These are phyloP conservation scores for Boletus mariae DNA, from an alignment of 1,284 basidiomycete species.

Conservation along the genomic window DNA sequence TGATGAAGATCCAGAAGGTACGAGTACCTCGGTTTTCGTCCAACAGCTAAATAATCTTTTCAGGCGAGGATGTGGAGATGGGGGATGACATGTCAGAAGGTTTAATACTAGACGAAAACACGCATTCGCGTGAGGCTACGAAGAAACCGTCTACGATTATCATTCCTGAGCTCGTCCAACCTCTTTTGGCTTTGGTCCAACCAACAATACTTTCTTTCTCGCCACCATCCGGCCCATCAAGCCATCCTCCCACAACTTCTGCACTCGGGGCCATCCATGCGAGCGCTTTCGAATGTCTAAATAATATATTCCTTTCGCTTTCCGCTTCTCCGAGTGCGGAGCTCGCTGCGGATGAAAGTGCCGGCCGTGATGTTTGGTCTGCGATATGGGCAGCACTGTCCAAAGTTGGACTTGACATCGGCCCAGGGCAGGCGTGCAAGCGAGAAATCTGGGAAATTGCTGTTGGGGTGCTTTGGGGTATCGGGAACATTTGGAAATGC, in stretches of 20 bases:
- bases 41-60: not conserved
- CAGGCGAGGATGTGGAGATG: slow-evolving; percentile 30
- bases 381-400: slow-evolving; percentile 54
- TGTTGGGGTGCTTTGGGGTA: slow-evolving; percentile 78
- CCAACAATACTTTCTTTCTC: slow-evolving; percentile 80
- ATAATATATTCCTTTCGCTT: slow-evolving; percentile 83
- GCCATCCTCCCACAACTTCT: slow-evolving; percentile 83
- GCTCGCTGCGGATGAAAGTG: slow-evolving; percentile 43
- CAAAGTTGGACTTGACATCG: slow-evolving; percentile 57
- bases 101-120: slow-evolving; percentile 29
- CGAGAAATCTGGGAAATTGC: slow-evolving; percentile 68
- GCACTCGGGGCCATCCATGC: slow-evolving; percentile 78
- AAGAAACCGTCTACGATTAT: slow-evolving; percentile 33
- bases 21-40: not conserved
- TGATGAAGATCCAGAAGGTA: slow-evolving; percentile 40
- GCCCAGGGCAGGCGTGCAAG: slow-evolving; percentile 61
- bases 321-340: slow-evolving; percentile 43
- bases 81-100: slow-evolving; percentile 39
- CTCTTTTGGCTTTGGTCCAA: slow-evolving; percentile 64
- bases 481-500: slow-evolving; percentile 68
- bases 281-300: slow-evolving; percentile 84
- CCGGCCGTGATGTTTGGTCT: slow-evolving; percentile 57
- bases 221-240: slow-evolving; percentile 61
- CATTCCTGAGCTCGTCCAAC: slow-evolving; percentile 51
- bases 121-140: slow-evolving; percentile 16